Conservation (phyloP, 2,329 filamentous ascomycete species). For the Massarina eburnea region DNA sequence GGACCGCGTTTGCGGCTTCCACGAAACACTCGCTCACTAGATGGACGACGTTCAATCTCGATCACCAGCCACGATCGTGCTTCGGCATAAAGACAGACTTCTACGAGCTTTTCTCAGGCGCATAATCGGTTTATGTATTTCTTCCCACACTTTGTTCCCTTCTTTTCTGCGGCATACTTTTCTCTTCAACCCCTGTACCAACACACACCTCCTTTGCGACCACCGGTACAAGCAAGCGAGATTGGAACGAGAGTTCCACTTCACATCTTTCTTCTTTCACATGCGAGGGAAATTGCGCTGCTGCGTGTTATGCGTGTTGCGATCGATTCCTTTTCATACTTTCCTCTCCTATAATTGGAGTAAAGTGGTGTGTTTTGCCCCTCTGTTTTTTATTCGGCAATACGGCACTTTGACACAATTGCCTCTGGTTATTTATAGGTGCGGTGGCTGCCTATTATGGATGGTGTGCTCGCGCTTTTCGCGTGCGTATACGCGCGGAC, state of each 20-base stretch:
- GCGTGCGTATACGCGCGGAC: too few relatives aligned
- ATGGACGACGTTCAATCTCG: not conserved
- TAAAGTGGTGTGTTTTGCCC: not conserved
- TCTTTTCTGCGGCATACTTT: conserved; percentile 7
- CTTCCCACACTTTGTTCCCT: conserved; percentile 11
- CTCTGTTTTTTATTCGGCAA: not conserved
- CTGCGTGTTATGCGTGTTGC: not conserved
- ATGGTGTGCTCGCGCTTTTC: not conserved
- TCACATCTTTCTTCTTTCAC: not conserved
- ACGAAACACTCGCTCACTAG: not conserved
- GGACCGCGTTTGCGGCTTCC: not conserved
- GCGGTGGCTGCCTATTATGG: not conserved
- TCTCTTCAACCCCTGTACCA: conserved; percentile 11
- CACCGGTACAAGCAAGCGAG: not conserved
- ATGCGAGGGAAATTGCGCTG: not conserved
- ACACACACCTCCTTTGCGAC: not conserved
- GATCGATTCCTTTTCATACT: not conserved
- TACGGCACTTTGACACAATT: not conserved
- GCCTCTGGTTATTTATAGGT: not conserved
- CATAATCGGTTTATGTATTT: conserved; percentile 3
- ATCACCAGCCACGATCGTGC: not conserved
- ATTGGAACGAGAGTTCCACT: not conserved
- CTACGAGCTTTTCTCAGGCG: not conserved
- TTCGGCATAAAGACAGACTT: not conserved
- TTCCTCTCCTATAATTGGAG: not conserved